Percentiles rank a stretch among this genome's conserved stretches.
Conservation (phyloP, 768 basidiomycete genomes). For the Boletus huronensis region DNA sequence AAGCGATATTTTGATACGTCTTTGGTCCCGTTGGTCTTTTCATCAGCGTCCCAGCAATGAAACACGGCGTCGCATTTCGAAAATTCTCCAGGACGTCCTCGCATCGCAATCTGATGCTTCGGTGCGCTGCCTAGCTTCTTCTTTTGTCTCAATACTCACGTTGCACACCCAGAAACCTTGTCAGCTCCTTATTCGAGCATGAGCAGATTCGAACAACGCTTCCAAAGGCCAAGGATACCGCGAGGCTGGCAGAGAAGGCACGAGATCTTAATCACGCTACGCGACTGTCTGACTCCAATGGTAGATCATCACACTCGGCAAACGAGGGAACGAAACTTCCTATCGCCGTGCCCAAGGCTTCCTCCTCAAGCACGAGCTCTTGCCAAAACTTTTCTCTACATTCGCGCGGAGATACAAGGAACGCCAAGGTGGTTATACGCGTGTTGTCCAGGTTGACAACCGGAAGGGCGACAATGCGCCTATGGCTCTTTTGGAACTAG, state of each 20-base stretch:
- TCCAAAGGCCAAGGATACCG: slow-evolving; percentile 90
- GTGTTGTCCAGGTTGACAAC: slow-evolving; percentile 88
- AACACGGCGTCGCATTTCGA: slow-evolving; percentile 91
- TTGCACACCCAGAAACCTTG: slow-evolving; percentile 65
- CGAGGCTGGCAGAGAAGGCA: slow-evolving; percentile 91
- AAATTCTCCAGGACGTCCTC: slow-evolving; percentile 90
- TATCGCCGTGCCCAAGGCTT: slow-evolving; percentile 72
- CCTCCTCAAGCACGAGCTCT: slow-evolving; percentile 63
- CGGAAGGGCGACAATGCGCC: slow-evolving; percentile 92
- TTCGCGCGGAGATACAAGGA: slow-evolving; percentile 77
- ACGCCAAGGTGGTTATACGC: slow-evolving; percentile 92
- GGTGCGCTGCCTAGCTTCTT: slow-evolving; percentile 44
- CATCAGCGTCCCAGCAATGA: slow-evolving; percentile 53
- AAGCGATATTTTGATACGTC: slow-evolving; percentile 4
- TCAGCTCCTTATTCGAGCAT: slow-evolving; percentile 91
- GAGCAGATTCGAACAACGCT: slow-evolving; percentile 95
- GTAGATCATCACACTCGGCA: slow-evolving; percentile 89
- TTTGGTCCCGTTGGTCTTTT: background rate
- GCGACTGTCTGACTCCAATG: slow-evolving; percentile 3
- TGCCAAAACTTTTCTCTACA: slow-evolving; percentile 81
- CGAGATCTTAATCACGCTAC: background rate
- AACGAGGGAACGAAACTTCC: slow-evolving; percentile 72
- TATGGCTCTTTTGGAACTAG: slow-evolving; percentile 87
- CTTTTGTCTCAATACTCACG: slow-evolving; percentile 4
- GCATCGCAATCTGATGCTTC: slow-evolving; percentile 89